Evolutionary conservation across 768 basidiomycete genomes (phyloP), one percentile per base, ranked within the genome.

Genomic region (Calocera cornea): DNA sequence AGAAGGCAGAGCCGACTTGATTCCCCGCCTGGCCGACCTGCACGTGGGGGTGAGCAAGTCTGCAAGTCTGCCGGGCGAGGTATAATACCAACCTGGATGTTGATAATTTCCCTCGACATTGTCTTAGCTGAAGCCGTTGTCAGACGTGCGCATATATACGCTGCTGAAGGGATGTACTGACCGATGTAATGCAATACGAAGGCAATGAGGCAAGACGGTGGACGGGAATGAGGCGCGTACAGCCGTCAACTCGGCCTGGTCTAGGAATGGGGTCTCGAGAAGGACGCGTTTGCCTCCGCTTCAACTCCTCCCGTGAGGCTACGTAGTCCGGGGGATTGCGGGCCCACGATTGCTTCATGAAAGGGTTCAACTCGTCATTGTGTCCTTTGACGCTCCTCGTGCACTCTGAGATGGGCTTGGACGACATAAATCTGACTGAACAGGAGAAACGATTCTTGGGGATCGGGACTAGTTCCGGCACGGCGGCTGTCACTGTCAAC

Each of bases 1-100:
- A 97, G 76, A 95, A 98, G 50, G 83, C 82, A 72, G 90, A 89
- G 65, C 92, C 92, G 49, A 77, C 68, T 72, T 73, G 34, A 47
- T 41, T n/a, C 64, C 70, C 17, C 47, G 89, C 88, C 82, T 90
- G 89, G 38, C 89, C 89, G 68, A 80, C 86, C 89, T 89, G 73
- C 65, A 29, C 22, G 29, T 10, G 16, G 2, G 27, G 11, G 38
- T 17, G 41, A 67, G 65, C 54, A 69, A 65, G 60, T 12, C 5
- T 31, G 38, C 67, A 11, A 71, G 11, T 69, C 29, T 64, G 11
- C 34, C 27, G 27, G 47, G 38, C 54, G 47, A 11, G 34, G n/a
- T 2, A 47, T 24, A 16, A 22, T 67, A 27, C 77, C 69, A 74
- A 82, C 90, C 81, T 92, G 90, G 34, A 92, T 76, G 76, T 89